Conservation (phyloP, 768 basidiomycete species). For the Phanerodontia chrysosporium region DNA sequence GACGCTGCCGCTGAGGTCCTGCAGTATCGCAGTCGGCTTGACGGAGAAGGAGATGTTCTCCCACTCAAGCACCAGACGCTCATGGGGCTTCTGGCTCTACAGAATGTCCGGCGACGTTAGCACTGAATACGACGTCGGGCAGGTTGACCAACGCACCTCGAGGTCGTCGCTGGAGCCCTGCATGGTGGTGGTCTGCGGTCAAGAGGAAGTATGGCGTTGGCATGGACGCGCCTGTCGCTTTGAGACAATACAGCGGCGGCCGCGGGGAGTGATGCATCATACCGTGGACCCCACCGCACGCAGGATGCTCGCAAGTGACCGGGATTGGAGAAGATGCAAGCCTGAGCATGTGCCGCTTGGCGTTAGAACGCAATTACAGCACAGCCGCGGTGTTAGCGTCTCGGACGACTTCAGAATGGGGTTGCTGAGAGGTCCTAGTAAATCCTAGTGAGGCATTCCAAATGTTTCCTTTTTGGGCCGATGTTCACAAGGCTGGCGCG, state of each 20-base stretch:
- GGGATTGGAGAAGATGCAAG: background rate
- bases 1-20: conserved; percentile 5
- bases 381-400: no score
- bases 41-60: conserved; percentile 1
- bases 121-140: background rate
- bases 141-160: background rate
- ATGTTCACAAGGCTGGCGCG: no score
- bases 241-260: background rate
- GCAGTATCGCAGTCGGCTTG: conserved; percentile 3
- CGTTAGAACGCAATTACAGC: no score
- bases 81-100: conserved; percentile 3
- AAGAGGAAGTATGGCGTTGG: background rate
- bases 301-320: background rate
- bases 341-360: no score
- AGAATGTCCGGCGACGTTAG: background rate
- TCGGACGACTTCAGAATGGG: no score
- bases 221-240: background rate
- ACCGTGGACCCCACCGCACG: background rate
- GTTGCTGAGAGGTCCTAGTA: no score
- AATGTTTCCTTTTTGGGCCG: no score
- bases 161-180: background rate
- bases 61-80: conserved; percentile 9
- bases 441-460: no score
- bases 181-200: background rate
- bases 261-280: background rate